A percentile compares a stretch with the other conserved stretches of the same genome.
Conservation (phyloP, 441 rosid genomes). For the Jatropha multifida region DNA sequence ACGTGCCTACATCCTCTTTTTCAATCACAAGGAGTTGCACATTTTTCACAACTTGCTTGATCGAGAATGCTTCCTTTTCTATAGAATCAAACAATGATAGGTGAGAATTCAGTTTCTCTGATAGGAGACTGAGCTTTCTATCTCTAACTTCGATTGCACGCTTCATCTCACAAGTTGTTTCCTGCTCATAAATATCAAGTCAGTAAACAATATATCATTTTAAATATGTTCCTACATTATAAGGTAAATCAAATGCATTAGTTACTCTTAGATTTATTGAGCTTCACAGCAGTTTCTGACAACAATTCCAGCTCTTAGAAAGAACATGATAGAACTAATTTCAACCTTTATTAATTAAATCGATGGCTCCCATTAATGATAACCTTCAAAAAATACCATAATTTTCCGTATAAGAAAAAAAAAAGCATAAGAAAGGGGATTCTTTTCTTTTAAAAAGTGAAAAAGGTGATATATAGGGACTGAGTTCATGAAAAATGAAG, state of each 20-base stretch:
- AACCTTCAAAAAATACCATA: background rate
- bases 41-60: constrained; percentile 57
- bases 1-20: constrained; percentile 85
- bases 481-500: background rate
- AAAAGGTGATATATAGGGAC: background rate
- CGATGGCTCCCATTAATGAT: background rate
- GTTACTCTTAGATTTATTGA: background rate
- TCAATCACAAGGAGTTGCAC: constrained; percentile 57
- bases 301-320: background rate
- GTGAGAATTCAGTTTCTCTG: constrained; percentile 65
- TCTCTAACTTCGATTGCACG: constrained; percentile 57
- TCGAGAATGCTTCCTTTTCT: constrained; percentile 66
- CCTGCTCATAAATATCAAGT: constrained; percentile 45
- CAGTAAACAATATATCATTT: constrained; percentile 5
- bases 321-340: background rate
- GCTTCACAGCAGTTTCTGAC: background rate
- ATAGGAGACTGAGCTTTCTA: constrained; percentile 40
- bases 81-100: constrained; percentile 72
- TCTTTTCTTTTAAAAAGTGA: background rate
- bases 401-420: background rate
- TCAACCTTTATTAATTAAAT: background rate
- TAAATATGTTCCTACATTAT: too few relatives aligned
- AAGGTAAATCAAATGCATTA: background rate
- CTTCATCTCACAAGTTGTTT: constrained; percentile 72
- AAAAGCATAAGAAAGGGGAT: too few relatives aligned